Evolutionary conservation across 805 yeast genomes (phyloP).

Genomic region (Candida dajiaensis): DNA sequence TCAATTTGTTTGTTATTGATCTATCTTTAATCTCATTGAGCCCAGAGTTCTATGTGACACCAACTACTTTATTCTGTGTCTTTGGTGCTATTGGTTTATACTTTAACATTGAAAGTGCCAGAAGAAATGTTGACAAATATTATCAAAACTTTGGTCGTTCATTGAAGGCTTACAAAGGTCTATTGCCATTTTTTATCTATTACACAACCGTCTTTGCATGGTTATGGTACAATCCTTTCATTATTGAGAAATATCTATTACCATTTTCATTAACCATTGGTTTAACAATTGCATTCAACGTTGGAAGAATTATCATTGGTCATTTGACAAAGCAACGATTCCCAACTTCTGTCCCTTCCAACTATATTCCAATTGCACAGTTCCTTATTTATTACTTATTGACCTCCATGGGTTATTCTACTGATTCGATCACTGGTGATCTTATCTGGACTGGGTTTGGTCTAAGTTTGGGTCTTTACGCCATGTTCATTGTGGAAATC

Average conservation of each 20-base stretch:
- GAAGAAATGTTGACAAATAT: slow-evolving; percentile 48
- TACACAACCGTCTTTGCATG: slow-evolving; percentile 24
- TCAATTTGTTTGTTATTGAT: slow-evolving; percentile 32
- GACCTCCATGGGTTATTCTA: slow-evolving; percentile 25
- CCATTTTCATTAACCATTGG: slow-evolving; percentile 71
- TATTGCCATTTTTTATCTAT: slow-evolving; percentile 56
- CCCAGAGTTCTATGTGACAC: slow-evolving; percentile 28
- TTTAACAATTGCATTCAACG: slow-evolving; percentile 70
- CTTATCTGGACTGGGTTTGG: slow-evolving; percentile 65
- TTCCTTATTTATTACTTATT: slow-evolving; percentile 24
- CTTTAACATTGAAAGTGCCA: slow-evolving; percentile 65
- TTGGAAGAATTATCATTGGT: slow-evolving; percentile 86
- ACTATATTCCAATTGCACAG: slow-evolving; percentile 57
- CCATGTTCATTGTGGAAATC: slow-evolving; percentile 68
- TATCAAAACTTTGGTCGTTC: slow-evolving; percentile 30
- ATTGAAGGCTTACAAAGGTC: slow-evolving; percentile 41
- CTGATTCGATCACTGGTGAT: slow-evolving; percentile 39
- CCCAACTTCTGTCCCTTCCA: slow-evolving; percentile 69
- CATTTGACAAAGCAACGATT: slow-evolving; percentile 77
- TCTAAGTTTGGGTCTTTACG: slow-evolving; percentile 59
- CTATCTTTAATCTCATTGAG: slow-evolving; percentile 12
- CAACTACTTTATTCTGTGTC: slow-evolving; percentile 38
- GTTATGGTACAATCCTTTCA: slow-evolving; percentile 49
- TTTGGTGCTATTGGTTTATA: slow-evolving; percentile 49
- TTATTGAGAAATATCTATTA: slow-evolving; percentile 31